Percentiles rank a stretch among this genome's conserved stretches.
These are phyloP conservation scores for Rugosomyces carneus DNA, from an alignment of 1,284 basidiomycete species.

Conservation along the genomic window DNA sequence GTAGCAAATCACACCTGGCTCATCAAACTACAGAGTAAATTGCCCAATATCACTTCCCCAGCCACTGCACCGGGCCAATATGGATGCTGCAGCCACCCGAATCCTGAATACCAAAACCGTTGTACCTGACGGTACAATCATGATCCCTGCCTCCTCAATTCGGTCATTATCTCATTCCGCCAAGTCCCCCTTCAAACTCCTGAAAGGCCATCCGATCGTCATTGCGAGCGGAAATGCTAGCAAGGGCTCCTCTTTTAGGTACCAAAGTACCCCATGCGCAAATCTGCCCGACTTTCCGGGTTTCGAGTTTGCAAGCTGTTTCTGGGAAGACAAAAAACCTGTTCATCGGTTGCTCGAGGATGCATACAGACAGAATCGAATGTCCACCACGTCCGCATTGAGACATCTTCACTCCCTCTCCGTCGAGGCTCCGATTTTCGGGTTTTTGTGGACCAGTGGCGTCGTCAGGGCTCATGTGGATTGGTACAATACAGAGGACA, in stretches of 20 bases:
- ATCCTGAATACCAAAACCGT: conserved; percentile 39
- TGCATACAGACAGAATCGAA: conserved; percentile 54
- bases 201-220: conserved; percentile 34
- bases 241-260: conserved; percentile 42
- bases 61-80: conserved; percentile 25
- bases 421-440: conserved; percentile 43
- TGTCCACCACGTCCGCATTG: conserved; percentile 43
- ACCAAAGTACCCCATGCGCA: conserved; percentile 43
- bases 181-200: conserved; percentile 39
- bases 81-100: conserved; percentile 28
- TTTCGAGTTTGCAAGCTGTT: conserved; percentile 48
- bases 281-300: conserved; percentile 37
- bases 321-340: conserved; percentile 58
- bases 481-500: conserved; percentile 37
- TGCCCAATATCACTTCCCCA: conserved; percentile 45
- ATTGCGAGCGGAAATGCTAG: conserved; percentile 30
- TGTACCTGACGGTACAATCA: conserved; percentile 43
- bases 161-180: conserved; percentile 34
- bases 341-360: conserved; percentile 40
- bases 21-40: conserved; percentile 32
- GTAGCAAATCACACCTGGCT: not conserved
- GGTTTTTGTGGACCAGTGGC: conserved; percentile 48
- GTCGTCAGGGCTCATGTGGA: conserved; percentile 50
- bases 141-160: conserved; percentile 35
- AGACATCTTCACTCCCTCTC: conserved; percentile 45